Percentiles rank a stretch among this genome's conserved stretches.
Conservation (phyloP, 2,329 filamentous ascomycete genomes). For the Calonectria pteridis region DNA sequence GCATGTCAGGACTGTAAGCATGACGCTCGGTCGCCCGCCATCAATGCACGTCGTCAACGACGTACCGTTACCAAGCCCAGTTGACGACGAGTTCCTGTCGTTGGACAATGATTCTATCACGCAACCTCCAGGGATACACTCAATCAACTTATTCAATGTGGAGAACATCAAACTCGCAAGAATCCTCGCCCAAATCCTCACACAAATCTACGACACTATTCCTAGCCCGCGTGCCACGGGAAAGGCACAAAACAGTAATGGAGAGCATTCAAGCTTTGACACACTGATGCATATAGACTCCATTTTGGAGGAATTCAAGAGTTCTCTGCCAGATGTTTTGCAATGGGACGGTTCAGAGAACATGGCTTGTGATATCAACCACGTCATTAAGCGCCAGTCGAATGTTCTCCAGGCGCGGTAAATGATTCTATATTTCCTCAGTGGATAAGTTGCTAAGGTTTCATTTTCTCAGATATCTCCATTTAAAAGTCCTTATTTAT, state of each 20-base stretch:
- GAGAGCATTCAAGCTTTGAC: background rate
- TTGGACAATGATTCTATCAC: background rate
- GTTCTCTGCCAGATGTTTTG: background rate
- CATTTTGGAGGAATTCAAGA: background rate
- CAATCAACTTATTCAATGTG: background rate
- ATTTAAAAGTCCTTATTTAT: slow-evolving; percentile 12
- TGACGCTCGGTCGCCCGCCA: slow-evolving; percentile 15
- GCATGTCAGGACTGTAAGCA: background rate
- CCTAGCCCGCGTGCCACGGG: background rate
- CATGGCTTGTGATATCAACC: background rate
- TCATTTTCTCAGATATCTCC: background rate
- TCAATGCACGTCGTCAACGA: slow-evolving; percentile 3
- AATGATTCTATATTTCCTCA: background rate
- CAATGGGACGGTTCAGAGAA: background rate
- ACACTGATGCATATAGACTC: background rate
- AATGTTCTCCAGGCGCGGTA: slow-evolving; percentile 16
- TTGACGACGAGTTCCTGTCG: slow-evolving; percentile 3
- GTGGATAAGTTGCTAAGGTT: background rate
- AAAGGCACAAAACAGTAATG: background rate
- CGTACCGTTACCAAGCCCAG: background rate
- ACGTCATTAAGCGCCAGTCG: background rate
- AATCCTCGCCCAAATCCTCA: slow-evolving; percentile 3
- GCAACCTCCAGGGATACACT: background rate
- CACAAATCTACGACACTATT: slow-evolving; percentile 3
- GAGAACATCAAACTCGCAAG: slow-evolving; percentile 15